These are phyloP conservation scores for Penicillium sclerotiorum DNA, from an alignment of 2,329 filamentous ascomycete genomes.

Conservation along the genomic window DNA sequence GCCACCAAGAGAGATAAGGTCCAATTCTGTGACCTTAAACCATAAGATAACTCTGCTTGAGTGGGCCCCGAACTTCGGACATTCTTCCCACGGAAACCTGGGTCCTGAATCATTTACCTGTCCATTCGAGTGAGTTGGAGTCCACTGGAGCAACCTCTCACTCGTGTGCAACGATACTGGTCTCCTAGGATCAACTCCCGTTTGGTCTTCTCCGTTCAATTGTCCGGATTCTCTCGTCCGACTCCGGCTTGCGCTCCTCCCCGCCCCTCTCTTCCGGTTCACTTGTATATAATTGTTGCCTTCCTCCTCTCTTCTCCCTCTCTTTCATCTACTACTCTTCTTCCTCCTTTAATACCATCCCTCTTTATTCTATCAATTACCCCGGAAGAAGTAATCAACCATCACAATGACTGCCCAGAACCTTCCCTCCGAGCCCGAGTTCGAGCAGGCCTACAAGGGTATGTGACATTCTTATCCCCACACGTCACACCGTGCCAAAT, in stretches of 20 bases:
- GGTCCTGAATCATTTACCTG: no score
- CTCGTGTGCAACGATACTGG: not conserved
- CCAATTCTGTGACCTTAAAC: conserved; percentile 37
- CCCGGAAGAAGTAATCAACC: conserved; percentile 6
- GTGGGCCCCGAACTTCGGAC: conserved; percentile 38
- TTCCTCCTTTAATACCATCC: conserved; percentile 8
- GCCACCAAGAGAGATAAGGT: conserved; percentile 36
- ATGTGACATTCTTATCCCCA: no score
- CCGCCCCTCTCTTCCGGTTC: conserved; percentile 44
- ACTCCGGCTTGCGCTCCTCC: conserved; percentile 34
- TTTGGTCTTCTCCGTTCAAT: conserved; percentile 15
- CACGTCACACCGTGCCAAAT: no score
- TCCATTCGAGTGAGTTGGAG: conserved; percentile 1
- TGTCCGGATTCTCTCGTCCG: conserved; percentile 30
- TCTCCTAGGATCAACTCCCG: conserved; percentile 8
- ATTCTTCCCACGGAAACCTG: conserved; percentile 21
- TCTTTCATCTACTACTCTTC: conserved; percentile 12
- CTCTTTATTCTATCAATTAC: no score
- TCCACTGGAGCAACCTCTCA: conserved; percentile 14
- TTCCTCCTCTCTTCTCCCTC: conserved; percentile 14
- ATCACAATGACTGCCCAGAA: conserved; percentile 68
- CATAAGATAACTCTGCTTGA: conserved; percentile 33
- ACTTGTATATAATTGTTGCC: conserved; percentile 28
- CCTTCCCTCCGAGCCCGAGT: conserved; percentile 88
- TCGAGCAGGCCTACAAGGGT: conserved; percentile 98